These are phyloP conservation scores for Cytospora schulzeri DNA, from an alignment of 2,329 filamentous ascomycete species.

Conservation along the genomic window DNA sequence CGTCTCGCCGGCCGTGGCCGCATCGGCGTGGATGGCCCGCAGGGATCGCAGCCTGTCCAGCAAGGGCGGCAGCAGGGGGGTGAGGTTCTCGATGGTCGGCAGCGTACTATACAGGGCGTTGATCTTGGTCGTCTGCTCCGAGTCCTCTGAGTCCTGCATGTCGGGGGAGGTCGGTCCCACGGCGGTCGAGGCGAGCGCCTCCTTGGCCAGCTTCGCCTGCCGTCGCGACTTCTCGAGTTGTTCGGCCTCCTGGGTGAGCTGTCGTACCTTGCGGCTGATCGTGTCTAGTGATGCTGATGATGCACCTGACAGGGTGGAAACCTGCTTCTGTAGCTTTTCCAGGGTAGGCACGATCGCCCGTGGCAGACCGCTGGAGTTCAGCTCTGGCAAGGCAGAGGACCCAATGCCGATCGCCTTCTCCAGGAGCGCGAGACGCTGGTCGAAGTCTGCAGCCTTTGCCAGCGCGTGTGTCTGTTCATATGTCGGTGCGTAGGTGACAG, in stretches of 20 bases:
- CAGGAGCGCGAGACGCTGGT: constrained; percentile 74
- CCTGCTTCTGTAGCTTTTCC: constrained; percentile 77
- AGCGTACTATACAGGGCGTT: constrained; percentile 89
- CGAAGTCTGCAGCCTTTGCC: constrained; percentile 83
- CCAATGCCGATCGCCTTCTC: constrained; percentile 82
- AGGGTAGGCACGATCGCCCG: constrained; percentile 81
- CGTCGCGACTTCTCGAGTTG: constrained; percentile 66
- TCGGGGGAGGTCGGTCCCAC: constrained; percentile 31
- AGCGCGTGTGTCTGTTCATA: constrained; percentile 73
- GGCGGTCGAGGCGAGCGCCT: constrained; percentile 55
- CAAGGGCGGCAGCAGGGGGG: constrained; percentile 81
- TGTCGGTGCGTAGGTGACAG: constrained; percentile 63
- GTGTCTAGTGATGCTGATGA: constrained; percentile 73
- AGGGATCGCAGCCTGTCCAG: constrained; percentile 84
- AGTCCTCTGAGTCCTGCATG: constrained; percentile 48
- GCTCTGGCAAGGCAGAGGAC: constrained; percentile 65
- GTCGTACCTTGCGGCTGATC: constrained; percentile 68
- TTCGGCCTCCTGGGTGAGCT: constrained; percentile 73
- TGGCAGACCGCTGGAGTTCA: constrained; percentile 57
- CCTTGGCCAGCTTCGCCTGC: constrained; percentile 63
- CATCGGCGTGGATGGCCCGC: constrained; percentile 81
- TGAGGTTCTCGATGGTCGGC: constrained; percentile 82
- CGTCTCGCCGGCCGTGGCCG: constrained; percentile 77
- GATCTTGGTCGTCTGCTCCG: constrained; percentile 81
- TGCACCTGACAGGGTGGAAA: constrained; percentile 73